Evolutionary conservation across 208 protist species (phyloP).

Genomic region (Angomonas deanei): DNA sequence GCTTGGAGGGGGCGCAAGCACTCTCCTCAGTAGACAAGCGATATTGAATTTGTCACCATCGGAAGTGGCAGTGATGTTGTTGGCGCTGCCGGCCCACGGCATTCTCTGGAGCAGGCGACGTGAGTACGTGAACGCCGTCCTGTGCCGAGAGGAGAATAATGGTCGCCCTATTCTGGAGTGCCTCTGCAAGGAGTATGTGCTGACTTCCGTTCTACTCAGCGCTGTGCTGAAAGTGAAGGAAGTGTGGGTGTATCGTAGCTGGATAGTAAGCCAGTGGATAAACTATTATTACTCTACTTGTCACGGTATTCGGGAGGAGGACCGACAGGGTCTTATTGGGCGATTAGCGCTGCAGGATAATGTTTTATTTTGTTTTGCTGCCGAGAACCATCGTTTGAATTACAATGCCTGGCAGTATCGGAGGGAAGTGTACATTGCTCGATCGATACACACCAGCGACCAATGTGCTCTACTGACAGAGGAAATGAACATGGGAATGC

Average conservation of each 20-base stretch:
- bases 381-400: slow-evolving; percentile 70
- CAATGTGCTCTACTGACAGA: too few relatives aligned
- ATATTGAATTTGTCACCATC: not conserved
- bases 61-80: slow-evolving; percentile 10
- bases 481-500: not conserved
- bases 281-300: too few relatives aligned
- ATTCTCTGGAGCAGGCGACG: slow-evolving; percentile 24
- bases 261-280: not conserved
- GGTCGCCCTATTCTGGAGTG: too few relatives aligned
- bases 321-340: too few relatives aligned
- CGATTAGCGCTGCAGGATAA: slow-evolving; percentile 10
- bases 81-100: slow-evolving; percentile 22
- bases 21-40: not conserved
- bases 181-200: not conserved
- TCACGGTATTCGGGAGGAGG: too few relatives aligned
- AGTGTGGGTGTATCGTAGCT: not conserved
- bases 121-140: not conserved
- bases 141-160: not conserved
- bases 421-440: slow-evolving; percentile 10
- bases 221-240: not conserved
- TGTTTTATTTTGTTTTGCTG: slow-evolving; percentile 26
- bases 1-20: not conserved
- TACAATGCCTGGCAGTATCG: slow-evolving; percentile 83
- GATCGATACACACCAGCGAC: too few relatives aligned
- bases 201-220: not conserved